Percentiles rank a stretch among this genome's conserved stretches.
Evolutionary conservation across 345 rosid genomes (phyloP).

Genomic region (Eutrema heterophyllum): DNA sequence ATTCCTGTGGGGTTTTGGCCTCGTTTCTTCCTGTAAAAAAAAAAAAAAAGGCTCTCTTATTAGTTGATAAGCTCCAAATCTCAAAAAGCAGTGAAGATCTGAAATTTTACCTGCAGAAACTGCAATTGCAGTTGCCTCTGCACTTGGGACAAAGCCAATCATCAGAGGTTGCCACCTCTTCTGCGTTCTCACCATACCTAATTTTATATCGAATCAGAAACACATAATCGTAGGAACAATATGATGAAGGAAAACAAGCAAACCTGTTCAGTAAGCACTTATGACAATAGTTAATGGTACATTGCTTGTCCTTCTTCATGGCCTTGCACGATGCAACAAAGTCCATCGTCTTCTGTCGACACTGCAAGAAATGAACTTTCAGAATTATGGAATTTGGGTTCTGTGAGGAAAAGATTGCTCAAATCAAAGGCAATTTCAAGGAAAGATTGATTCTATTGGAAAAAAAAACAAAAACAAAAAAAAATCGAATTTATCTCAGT

Average conservation of each 20-base stretch:
- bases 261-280: constrained; percentile 35
- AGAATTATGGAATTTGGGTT: too few relatives aligned
- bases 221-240: neutral
- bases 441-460: neutral
- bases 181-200: constrained; percentile 37
- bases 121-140: constrained; percentile 14
- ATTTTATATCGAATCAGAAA: neutral
- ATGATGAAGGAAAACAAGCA: neutral
- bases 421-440: neutral
- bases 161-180: constrained; percentile 11
- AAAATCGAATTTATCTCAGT: neutral
- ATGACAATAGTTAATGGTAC: constrained; percentile 21
- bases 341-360: constrained; percentile 38
- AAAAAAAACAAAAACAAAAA: too few relatives aligned
- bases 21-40: neutral
- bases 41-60: neutral
- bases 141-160: constrained; percentile 30
- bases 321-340: constrained; percentile 27
- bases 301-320: constrained; percentile 12
- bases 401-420: neutral
- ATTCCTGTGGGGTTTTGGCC: constrained; percentile 3
- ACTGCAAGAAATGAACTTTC: constrained; percentile 13
- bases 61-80: neutral
- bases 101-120: constrained; percentile 13
- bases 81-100: neutral